A percentile compares a stretch with the other conserved stretches of the same genome.
Conservation (phyloP, 345 rosid genomes). For the Gossypium australe region DNA sequence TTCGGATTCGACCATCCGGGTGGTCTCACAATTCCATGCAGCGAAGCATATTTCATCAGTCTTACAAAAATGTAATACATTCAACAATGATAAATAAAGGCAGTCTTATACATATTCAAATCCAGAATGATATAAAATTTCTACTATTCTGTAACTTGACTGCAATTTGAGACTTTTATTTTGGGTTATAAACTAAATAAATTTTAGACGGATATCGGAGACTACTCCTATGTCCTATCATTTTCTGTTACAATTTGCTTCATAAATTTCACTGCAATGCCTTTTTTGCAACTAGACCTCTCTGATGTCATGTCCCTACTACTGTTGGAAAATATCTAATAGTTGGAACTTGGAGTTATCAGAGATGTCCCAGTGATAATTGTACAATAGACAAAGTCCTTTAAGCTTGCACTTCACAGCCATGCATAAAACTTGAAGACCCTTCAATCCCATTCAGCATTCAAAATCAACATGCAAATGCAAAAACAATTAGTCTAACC, state of each 20-base stretch:
- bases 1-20: slow-evolving; percentile 51
- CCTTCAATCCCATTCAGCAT: background rate
- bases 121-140: background rate
- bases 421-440: background rate
- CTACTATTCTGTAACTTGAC: too few relatives aligned
- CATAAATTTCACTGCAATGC: background rate
- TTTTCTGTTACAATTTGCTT: background rate
- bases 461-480: background rate
- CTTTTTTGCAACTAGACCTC: background rate
- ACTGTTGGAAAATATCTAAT: background rate
- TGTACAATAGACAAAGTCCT: background rate
- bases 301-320: background rate
- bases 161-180: too few relatives aligned
- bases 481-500: background rate
- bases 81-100: background rate
- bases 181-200: too few relatives aligned
- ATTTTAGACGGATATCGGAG: background rate
- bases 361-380: background rate
- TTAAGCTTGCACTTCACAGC: background rate
- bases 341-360: background rate
- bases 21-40: slow-evolving; percentile 73
- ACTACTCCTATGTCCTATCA: background rate
- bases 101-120: too few relatives aligned
- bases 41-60: slow-evolving; percentile 49
- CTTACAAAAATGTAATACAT: too few relatives aligned